Conservation (phyloP, 768 basidiomycete species). For the Pleurotus pulmonarius region DNA sequence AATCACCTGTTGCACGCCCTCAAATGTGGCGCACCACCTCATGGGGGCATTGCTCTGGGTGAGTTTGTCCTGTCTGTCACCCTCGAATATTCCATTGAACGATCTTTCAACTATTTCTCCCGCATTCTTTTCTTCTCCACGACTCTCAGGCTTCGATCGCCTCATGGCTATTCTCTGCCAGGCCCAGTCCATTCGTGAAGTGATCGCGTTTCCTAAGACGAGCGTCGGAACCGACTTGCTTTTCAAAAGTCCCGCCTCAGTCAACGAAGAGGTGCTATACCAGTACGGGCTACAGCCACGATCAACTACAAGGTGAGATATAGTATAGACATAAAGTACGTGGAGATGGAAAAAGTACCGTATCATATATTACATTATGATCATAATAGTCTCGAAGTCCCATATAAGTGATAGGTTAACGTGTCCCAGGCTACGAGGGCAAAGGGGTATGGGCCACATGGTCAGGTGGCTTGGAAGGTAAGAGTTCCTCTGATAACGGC, state of each 20-base stretch:
- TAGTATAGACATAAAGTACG: constrained; percentile 17
- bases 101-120: background rate
- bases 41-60: constrained; percentile 94
- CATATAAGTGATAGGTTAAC: too few species aligned
- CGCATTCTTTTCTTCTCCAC: background rate
- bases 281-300: constrained; percentile 59
- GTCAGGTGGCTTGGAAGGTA: constrained; percentile 7
- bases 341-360: constrained; percentile 5
- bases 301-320: constrained; percentile 12
- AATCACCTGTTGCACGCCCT: constrained; percentile 84
- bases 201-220: constrained; percentile 96
- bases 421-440: background rate
- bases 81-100: constrained; percentile 5
- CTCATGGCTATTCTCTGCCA: constrained; percentile 89
- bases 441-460: background rate
- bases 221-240: constrained; percentile 79
- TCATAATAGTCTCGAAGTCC: too few species aligned
- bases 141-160: constrained; percentile 80
- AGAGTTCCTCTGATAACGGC: constrained; percentile 10
- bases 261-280: constrained; percentile 45
- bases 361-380: constrained; percentile 4
- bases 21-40: constrained; percentile 88
- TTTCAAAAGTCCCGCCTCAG: constrained; percentile 81
- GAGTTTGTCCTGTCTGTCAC: constrained; percentile 20
- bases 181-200: constrained; percentile 85